These are phyloP conservation scores for Tulasnella sp. DNA, from an alignment of 768 basidiomycete genomes.

Conservation along the genomic window DNA sequence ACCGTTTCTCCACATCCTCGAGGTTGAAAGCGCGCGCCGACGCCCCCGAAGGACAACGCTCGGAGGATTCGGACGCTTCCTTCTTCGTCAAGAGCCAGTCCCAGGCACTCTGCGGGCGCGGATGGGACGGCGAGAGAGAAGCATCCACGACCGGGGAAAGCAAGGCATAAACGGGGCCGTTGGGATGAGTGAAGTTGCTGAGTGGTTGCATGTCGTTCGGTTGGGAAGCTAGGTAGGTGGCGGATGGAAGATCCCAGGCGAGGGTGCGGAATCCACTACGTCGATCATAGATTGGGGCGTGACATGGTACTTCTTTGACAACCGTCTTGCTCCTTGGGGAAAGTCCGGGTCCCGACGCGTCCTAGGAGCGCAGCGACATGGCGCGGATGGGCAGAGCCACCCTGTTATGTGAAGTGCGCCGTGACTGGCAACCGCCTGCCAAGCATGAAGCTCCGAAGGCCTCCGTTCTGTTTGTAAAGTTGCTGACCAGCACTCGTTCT, in stretches of 20 bases:
- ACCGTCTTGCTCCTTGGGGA: not conserved
- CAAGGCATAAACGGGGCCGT: not conserved
- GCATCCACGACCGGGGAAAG: constrained; percentile 4
- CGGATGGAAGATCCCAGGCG: not conserved
- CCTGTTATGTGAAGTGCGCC: not conserved
- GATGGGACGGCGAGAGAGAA: not conserved
- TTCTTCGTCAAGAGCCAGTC: not conserved
- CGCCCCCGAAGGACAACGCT: constrained; percentile 6
- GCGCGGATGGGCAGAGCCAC: not conserved
- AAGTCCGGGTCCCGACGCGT: not conserved
- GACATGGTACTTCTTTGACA: not conserved
- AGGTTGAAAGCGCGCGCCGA: constrained; percentile 8
- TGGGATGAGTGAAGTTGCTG: not conserved
- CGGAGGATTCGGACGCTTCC: not conserved
- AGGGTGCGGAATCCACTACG: not conserved
- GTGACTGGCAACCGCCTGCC: not conserved
- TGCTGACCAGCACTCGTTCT: not conserved
- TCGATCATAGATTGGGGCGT: constrained; percentile 2
- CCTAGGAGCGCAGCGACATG: not conserved
- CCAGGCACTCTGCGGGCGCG: constrained; percentile 4
- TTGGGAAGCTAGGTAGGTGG: not conserved
- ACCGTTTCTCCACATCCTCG: constrained; percentile 2
- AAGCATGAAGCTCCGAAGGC: not conserved
- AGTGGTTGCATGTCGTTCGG: not conserved
- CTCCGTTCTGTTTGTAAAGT: not conserved